Evolutionary conservation across 257 asterid genomes (phyloP).

Genomic region (Leptodermis oblonga): DNA sequence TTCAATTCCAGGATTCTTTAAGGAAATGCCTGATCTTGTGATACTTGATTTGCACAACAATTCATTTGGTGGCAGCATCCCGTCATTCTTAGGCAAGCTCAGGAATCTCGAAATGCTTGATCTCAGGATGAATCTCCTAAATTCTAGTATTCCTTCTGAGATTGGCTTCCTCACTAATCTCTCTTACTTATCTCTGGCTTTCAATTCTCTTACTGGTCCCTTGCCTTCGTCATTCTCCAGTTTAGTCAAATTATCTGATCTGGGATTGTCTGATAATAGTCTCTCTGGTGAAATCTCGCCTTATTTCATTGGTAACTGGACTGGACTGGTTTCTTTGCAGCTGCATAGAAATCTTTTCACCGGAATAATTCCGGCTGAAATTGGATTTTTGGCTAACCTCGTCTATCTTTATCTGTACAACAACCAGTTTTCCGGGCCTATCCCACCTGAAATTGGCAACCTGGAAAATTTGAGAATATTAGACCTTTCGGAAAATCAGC

Average conservation of each 20-base stretch:
- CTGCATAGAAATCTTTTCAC: constrained; percentile 48
- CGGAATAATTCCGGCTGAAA: constrained; percentile 57
- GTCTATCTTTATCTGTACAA: constrained; percentile 30
- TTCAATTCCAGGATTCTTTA: constrained; percentile 39
- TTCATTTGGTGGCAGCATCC: constrained; percentile 43
- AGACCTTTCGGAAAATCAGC: constrained; percentile 48
- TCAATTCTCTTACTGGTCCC: constrained; percentile 44
- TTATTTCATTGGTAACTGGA: constrained; percentile 46
- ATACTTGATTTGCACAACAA: constrained; percentile 44
- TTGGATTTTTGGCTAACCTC: constrained; percentile 45
- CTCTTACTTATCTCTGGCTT: constrained; percentile 27
- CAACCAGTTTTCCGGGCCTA: constrained; percentile 53
- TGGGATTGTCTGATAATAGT: constrained; percentile 61
- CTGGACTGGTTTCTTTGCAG: constrained; percentile 55
- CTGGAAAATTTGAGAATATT: constrained; percentile 24
- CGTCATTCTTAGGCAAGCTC: constrained; percentile 34
- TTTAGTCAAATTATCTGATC: constrained; percentile 35
- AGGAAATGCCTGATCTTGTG: constrained; percentile 33
- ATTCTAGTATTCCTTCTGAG: constrained; percentile 40
- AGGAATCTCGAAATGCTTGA: constrained; percentile 25
- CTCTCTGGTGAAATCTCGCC: constrained; percentile 57
- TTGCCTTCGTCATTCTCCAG: constrained; percentile 67
- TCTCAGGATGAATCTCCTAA: constrained; percentile 20
- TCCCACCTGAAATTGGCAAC: constrained; percentile 56
- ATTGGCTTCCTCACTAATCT: constrained; percentile 34